Percentiles rank a stretch among this genome's conserved stretches.
Evolutionary conservation across 805 yeast species (phyloP).

Genomic region (Myxozyma vanderwaltii): DNA sequence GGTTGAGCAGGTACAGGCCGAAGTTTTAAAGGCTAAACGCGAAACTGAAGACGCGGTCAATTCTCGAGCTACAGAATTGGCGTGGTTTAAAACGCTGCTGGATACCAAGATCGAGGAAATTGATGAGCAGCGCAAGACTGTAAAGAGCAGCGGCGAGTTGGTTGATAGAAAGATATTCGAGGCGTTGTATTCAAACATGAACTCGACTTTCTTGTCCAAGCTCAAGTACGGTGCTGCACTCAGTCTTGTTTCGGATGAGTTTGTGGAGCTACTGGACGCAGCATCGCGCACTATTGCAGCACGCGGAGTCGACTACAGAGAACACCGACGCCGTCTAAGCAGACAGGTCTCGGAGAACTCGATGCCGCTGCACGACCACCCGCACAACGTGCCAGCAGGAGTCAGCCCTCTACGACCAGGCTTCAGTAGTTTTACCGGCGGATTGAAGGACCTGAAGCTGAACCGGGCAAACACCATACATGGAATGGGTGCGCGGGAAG

Average conservation of each 20-base stretch:
- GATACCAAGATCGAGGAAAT: conserved; percentile 24
- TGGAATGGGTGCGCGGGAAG: conserved; percentile 5
- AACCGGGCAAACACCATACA: conserved; percentile 23
- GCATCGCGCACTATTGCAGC: conserved; percentile 5
- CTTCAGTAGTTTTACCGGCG: conserved; percentile 5
- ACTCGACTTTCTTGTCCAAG: conserved; percentile 21
- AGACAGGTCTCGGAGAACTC: conserved; percentile 13
- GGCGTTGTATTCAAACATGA: conserved; percentile 6
- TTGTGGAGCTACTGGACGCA: conserved; percentile 13
- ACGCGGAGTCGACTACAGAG: conserved; percentile 17
- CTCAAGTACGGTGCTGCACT: conserved; percentile 28
- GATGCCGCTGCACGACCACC: conserved; percentile 24
- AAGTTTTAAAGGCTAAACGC: conserved; percentile 5
- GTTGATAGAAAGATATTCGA: conserved; percentile 5
- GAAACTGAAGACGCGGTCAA: conserved; percentile 19
- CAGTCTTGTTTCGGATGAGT: conserved; percentile 25
- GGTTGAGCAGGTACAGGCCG: conserved; percentile 1
- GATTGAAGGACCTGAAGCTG: conserved; percentile 24
- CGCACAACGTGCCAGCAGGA: conserved; percentile 11
- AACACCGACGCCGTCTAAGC: conserved; percentile 21
- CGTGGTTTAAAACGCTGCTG: conserved; percentile 26
- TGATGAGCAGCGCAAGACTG: conserved; percentile 20
- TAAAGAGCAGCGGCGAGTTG: conserved; percentile 1
- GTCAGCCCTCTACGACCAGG: not conserved
- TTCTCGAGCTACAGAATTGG: conserved; percentile 25